These are phyloP conservation scores for Apiotrichum mycotoxinovorans DNA, from an alignment of 1,284 basidiomycete genomes.

Conservation along the genomic window DNA sequence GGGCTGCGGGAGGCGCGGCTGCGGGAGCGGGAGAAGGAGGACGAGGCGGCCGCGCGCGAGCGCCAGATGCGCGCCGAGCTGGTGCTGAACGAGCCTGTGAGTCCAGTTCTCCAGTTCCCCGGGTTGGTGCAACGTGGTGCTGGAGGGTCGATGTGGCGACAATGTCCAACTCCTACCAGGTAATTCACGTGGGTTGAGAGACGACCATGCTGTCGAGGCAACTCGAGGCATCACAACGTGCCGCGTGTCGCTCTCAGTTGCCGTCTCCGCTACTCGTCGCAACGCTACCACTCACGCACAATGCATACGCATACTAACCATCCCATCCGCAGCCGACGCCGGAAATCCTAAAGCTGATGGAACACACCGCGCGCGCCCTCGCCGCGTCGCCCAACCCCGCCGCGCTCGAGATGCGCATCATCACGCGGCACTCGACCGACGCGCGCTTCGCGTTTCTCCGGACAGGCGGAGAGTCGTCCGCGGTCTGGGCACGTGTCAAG, in stretches of 20 bases:
- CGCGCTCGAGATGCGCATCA: constrained; percentile 77
- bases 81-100: constrained; percentile 63
- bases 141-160: no score
- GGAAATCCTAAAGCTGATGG: constrained; percentile 64
- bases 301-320: no score
- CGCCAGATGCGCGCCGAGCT: constrained; percentile 53
- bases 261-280: no score
- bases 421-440: constrained; percentile 73
- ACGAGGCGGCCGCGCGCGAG: constrained; percentile 69
- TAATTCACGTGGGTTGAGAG: no score
- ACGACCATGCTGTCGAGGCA: no score
- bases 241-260: no score
- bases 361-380: constrained; percentile 67
- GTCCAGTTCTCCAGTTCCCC: no score
- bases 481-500: constrained; percentile 55
- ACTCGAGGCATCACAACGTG: no score
- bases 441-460: constrained; percentile 70
- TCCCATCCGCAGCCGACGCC: constrained; percentile 60
- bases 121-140: no score
- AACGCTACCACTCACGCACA: no score
- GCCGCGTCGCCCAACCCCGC: constrained; percentile 66
- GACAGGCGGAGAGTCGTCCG: constrained; percentile 60
- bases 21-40: constrained; percentile 50
- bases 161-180: no score
- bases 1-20: constrained; percentile 62